A percentile compares a stretch with the other conserved stretches of the same genome.
phyloP scores from a whole-genome alignment of 1,139 yeast genomes.

The Suhomyces bokatorum region DNA sequence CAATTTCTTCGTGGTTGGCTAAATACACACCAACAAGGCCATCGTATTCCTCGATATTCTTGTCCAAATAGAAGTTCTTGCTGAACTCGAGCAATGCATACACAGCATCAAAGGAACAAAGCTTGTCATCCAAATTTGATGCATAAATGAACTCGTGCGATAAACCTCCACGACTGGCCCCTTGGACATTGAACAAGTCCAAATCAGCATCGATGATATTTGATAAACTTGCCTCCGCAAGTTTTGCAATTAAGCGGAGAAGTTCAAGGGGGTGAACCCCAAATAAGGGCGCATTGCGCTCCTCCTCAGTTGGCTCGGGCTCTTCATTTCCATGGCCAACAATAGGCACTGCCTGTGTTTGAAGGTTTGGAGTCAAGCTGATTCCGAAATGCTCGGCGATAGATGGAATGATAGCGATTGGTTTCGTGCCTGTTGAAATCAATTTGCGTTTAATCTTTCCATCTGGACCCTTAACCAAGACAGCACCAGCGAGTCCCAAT shows the following conservation, averaged over 20 bases:
- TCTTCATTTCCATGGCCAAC: conserved; percentile 31
- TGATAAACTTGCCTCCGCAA: conserved; percentile 28
- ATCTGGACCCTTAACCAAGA: conserved; percentile 28
- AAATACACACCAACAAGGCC: conserved; percentile 41
- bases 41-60: conserved; percentile 25
- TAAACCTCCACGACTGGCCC: conserved; percentile 44
- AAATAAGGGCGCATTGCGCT: conserved; percentile 39
- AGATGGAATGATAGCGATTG: conserved; percentile 45
- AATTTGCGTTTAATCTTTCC: conserved; percentile 29
- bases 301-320: conserved; percentile 20
- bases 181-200: conserved; percentile 44
- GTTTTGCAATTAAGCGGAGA: conserved; percentile 35
- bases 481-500: conserved; percentile 48
- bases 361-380: conserved; percentile 38
- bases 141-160: conserved; percentile 42
- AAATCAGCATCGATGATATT: conserved; percentile 39
- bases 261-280: conserved; percentile 40
- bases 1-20: conserved; percentile 48
- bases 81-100: conserved; percentile 34
- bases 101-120: conserved; percentile 45
- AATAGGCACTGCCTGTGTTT: conserved; percentile 46
- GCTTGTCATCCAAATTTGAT: conserved; percentile 47
- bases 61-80: conserved; percentile 16
- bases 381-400: conserved; percentile 43
- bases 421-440: conserved; percentile 40